Conservation (phyloP, 441 rosid genomes). For the Pelargonium myrrhifolium region DNA sequence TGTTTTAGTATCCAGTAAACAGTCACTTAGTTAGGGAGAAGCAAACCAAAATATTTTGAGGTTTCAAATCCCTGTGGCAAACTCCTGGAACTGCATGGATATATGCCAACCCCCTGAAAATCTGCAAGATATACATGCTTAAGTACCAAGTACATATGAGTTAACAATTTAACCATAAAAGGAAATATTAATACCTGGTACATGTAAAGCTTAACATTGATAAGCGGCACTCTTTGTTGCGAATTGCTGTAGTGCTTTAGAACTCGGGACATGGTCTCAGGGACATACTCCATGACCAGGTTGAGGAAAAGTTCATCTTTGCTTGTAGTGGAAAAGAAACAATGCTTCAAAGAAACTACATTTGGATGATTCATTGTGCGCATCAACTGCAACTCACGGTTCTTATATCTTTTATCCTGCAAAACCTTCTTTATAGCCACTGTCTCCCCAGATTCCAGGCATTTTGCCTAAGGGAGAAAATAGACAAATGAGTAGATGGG, state of each 20-base stretch:
- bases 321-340: constrained; percentile 91
- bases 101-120: constrained; percentile 85
- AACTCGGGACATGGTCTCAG: constrained; percentile 83
- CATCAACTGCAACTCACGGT: constrained; percentile 88
- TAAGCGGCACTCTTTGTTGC: constrained; percentile 79
- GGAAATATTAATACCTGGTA: constrained; percentile 59
- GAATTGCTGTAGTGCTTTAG: constrained; percentile 76
- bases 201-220: constrained; percentile 79
- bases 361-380: constrained; percentile 93
- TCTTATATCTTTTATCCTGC: constrained; percentile 88
- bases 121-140: constrained; percentile 33
- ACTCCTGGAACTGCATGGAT: constrained; percentile 85
- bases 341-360: constrained; percentile 86
- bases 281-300: constrained; percentile 95
- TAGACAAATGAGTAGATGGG: not conserved
- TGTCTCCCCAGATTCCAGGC: constrained; percentile 94
- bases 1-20: not conserved
- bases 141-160: not conserved
- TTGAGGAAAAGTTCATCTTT: constrained; percentile 87
- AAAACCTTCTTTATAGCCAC: constrained; percentile 95
- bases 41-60: constrained; percentile 91
- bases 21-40: not conserved
- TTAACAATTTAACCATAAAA: not conserved
- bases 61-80: constrained; percentile 96
- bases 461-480: constrained; percentile 53